Evolutionary conservation across 495 filamentous ascomycete species (phyloP).

Genomic region (Podospora pseudoanserina): DNA sequence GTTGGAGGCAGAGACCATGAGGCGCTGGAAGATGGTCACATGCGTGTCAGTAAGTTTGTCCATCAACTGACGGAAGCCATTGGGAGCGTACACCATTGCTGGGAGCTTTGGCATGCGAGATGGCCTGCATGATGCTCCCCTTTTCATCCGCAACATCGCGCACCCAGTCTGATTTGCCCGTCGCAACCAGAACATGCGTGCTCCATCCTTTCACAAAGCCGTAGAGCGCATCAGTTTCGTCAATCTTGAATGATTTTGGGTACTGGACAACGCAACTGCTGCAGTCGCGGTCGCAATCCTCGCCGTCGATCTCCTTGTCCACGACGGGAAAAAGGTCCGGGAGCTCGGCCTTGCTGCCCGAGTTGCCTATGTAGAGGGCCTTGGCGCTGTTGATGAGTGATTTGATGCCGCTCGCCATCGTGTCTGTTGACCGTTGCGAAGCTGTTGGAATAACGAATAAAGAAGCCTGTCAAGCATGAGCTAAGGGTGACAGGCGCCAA

Average conservation of each 20-base stretch:
- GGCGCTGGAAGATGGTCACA: slow-evolving; percentile 46
- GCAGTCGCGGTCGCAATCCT: slow-evolving; percentile 89
- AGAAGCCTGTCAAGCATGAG: not conserved
- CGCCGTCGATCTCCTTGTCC: slow-evolving; percentile 70
- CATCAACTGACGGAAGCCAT: not conserved
- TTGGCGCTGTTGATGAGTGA: slow-evolving; percentile 43
- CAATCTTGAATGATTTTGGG: slow-evolving; percentile 66
- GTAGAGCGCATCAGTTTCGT: slow-evolving; percentile 75
- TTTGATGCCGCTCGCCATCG: slow-evolving; percentile 28
- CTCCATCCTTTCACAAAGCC: slow-evolving; percentile 85
- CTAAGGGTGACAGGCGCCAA: no score
- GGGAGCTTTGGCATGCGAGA: slow-evolving; percentile 58
- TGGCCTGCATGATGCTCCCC: slow-evolving; percentile 93
- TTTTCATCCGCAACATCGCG: slow-evolving; percentile 83
- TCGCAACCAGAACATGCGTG: slow-evolving; percentile 87
- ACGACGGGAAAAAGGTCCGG: slow-evolving; percentile 62
- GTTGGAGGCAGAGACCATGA: slow-evolving; percentile 93
- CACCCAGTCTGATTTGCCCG: slow-evolving; percentile 93
- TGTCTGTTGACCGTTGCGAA: not conserved
- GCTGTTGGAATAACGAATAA: not conserved
- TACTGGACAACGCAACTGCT: slow-evolving; percentile 73
- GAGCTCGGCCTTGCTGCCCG: slow-evolving; percentile 58
- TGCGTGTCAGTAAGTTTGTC: not conserved
- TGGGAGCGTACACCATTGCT: slow-evolving; percentile 66
- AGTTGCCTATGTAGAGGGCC: slow-evolving; percentile 61